These are phyloP conservation scores for Penicillium hordei DNA, from an alignment of 2,329 filamentous ascomycete genomes.

Conservation along the genomic window DNA sequence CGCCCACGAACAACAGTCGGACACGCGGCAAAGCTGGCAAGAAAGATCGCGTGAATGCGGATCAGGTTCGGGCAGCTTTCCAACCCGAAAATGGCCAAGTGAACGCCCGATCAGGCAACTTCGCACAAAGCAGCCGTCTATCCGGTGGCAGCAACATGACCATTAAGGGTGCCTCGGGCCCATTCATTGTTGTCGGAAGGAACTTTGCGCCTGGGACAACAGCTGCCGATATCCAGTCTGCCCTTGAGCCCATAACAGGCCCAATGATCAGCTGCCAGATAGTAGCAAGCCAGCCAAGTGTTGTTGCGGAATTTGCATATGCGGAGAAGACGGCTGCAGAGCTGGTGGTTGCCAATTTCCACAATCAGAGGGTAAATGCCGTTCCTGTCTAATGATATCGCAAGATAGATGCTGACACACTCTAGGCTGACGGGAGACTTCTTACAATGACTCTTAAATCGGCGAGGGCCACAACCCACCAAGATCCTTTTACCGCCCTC, in stretches of 20 bases:
- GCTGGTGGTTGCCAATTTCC: slow-evolving; percentile 60
- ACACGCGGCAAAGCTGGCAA: slow-evolving; percentile 29
- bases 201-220: slow-evolving; percentile 68
- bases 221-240: slow-evolving; percentile 63
- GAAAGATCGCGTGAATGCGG: slow-evolving; percentile 37
- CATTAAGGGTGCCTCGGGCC: slow-evolving; percentile 57
- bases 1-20: slow-evolving; percentile 26
- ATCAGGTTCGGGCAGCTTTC: slow-evolving; percentile 35
- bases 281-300: slow-evolving; percentile 53
- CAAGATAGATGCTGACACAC: slow-evolving; percentile 17
- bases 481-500: slow-evolving; percentile 33
- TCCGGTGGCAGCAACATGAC: slow-evolving; percentile 41
- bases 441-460: slow-evolving; percentile 58
- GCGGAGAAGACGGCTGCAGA: slow-evolving; percentile 57
- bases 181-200: slow-evolving; percentile 58
- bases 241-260: slow-evolving; percentile 55
- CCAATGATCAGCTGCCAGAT: slow-evolving; percentile 56
- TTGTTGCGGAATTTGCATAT: slow-evolving; percentile 62
- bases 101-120: slow-evolving; percentile 32
- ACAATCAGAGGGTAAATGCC: slow-evolving; percentile 58
- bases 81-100: slow-evolving; percentile 32
- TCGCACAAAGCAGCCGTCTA: slow-evolving; percentile 8
- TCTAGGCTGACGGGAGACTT: slow-evolving; percentile 59
- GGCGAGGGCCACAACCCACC: slow-evolving; percentile 15
- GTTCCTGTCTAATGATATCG: too few relatives aligned